These are phyloP conservation scores for Mortierella sp. DNA, from an alignment of 371 early-diverging fungal genomes.

Conservation along the genomic window DNA sequence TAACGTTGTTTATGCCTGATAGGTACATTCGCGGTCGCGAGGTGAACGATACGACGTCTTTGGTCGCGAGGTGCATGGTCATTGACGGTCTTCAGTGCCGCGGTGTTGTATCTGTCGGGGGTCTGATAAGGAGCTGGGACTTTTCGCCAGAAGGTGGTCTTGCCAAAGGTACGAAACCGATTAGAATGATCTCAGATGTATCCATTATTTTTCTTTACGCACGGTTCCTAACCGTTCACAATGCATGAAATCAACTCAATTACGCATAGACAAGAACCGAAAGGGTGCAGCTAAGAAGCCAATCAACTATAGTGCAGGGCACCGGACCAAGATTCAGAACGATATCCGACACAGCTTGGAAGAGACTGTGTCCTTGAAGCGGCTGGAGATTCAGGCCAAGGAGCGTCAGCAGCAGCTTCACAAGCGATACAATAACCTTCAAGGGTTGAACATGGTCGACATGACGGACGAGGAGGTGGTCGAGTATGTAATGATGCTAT, in stretches of 20 bases:
- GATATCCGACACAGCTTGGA: slow-evolving; percentile 48
- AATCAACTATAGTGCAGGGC: slow-evolving; percentile 44
- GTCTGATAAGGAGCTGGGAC: slow-evolving; percentile 45
- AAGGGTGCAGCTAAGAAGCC: slow-evolving; percentile 20
- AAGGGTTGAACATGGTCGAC: slow-evolving; percentile 49
- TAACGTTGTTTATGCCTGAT: background rate
- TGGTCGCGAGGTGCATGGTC: slow-evolving; percentile 21
- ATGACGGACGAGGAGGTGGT: slow-evolving; percentile 56
- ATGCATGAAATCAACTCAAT: background rate
- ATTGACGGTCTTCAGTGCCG: slow-evolving; percentile 42
- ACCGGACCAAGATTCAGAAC: slow-evolving; percentile 45
- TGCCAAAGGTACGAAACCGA: slow-evolving; percentile 32
- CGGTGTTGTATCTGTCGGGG: slow-evolving; percentile 32
- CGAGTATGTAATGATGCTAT: slow-evolving; percentile 57
- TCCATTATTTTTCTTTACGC: background rate
- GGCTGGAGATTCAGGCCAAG: slow-evolving; percentile 34
- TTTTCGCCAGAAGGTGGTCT: slow-evolving; percentile 45
- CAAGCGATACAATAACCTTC: slow-evolving; percentile 44
- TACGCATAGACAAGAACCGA: slow-evolving; percentile 26
- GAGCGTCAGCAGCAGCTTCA: slow-evolving; percentile 46
- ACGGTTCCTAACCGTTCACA: background rate
- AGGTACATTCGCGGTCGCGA: slow-evolving; percentile 33
- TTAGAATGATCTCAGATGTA: background rate
- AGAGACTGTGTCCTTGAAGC: slow-evolving; percentile 38
- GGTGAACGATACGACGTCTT: slow-evolving; percentile 6